Evolutionary conservation across 768 basidiomycete species (phyloP), one percentile per base, ranked within the genome.

Genomic region (Podaxis pistillaris): DNA sequence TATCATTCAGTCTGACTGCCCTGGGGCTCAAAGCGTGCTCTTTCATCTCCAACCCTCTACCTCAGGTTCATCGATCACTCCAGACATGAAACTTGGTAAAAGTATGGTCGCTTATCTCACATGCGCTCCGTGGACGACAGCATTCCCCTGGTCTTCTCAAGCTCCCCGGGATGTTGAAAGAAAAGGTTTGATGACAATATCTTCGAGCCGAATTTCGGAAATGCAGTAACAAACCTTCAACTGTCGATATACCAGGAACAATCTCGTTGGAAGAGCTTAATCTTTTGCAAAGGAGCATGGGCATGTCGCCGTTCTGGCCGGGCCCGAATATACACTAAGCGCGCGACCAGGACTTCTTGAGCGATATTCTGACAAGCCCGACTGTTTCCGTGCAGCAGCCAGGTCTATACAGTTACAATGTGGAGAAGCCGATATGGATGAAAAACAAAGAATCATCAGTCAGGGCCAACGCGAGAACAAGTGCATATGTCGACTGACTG

Each of bases 311-410:
- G 26, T 56, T 26, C 22, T 19, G 28, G 13, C n/a, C 47, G 33
- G 60, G 5, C 2, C 60, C 53, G 47, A 49, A 47, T 24, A 47
- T 15, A 17, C 11, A n/a, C 44, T 62, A 28, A 33, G 19, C 41
- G 26, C 33, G 47, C 19, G 62, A 22, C 59, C 63, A 82, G 81
- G 74, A 50, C 56, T 70, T 5, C 72, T 83, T 11, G 75, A 74
- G 11, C 68, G 71, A 19, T 79, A 81, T 62, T 63, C 74, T 47
- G 75, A 73, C 17, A 79, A 76, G 67, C 80, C 85, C 3, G 87
- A 88, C 66, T 90, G 88, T 68, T 89, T 88, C 72, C 79, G 80
- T 17, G 76, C 75, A 28, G 83, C 81, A 28, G 79, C 83, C 36
- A 73, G 69, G 19, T 63, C 66, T 30, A 79, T 88, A 36, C 80